A percentile compares a stretch with the other conserved stretches of the same genome.
These are phyloP conservation scores for Leccinum aurantiacum DNA, from an alignment of 768 basidiomycete species.

Conservation along the genomic window DNA sequence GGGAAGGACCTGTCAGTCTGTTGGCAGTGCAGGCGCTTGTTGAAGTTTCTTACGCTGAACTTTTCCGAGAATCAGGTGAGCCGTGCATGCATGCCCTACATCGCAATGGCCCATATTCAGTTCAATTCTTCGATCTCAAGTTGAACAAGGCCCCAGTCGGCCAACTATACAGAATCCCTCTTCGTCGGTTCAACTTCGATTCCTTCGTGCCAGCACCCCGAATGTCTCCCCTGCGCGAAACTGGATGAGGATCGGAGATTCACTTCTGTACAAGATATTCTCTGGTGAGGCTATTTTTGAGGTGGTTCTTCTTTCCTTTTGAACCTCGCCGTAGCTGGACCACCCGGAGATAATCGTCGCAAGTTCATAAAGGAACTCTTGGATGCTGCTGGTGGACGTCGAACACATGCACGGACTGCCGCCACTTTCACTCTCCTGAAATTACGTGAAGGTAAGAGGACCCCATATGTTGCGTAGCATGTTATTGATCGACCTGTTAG, in stretches of 20 bases:
- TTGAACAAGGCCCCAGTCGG: background rate
- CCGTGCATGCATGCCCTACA: background rate
- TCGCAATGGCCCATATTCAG: background rate
- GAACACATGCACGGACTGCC: slow-evolving; percentile 12
- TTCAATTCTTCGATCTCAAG: background rate
- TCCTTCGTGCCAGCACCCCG: slow-evolving; percentile 10
- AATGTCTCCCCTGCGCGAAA: slow-evolving; percentile 14
- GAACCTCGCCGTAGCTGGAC: background rate
- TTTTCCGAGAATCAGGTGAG: slow-evolving; percentile 13
- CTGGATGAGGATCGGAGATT: slow-evolving; percentile 16
- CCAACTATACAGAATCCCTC: background rate
- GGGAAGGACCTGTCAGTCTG: slow-evolving; percentile 15
- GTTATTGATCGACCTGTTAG: background rate
- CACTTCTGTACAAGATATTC: slow-evolving; percentile 10
- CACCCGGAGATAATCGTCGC: slow-evolving; percentile 4
- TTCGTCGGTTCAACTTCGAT: background rate
- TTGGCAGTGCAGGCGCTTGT: slow-evolving; percentile 24
- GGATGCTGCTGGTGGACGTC: slow-evolving; percentile 3
- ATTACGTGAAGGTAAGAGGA: slow-evolving; percentile 6
- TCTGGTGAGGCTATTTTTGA: slow-evolving; percentile 1
- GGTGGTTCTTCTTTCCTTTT: background rate
- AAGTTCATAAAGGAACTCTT: slow-evolving; percentile 14
- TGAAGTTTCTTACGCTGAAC: slow-evolving; percentile 12
- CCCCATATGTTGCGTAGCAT: background rate
- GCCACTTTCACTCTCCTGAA: slow-evolving; percentile 17